phyloP scores from a whole-genome alignment of 495 filamentous ascomycete genomes.

The Neurospora tetrasperma region DNA sequence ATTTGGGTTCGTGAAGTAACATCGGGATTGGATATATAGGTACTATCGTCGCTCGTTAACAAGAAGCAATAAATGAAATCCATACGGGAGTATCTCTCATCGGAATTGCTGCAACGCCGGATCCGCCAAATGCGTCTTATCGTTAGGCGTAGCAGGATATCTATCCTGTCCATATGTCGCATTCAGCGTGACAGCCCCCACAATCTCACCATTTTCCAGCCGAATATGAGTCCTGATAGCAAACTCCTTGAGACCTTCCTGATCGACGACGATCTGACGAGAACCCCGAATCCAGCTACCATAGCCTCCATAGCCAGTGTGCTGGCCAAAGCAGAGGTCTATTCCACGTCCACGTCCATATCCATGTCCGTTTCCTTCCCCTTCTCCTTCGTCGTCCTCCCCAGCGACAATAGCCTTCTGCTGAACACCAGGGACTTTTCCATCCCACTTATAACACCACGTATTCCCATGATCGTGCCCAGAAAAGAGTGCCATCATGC shows the following conservation, averaged over 20 bases:
- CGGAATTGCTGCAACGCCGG: neutral
- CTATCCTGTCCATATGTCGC: constrained; percentile 53
- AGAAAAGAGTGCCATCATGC: constrained; percentile 52
- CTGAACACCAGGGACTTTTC: constrained; percentile 19
- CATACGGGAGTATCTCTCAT: neutral
- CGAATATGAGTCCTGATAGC: constrained; percentile 54
- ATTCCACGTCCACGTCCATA: constrained; percentile 5
- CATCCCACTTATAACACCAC: constrained; percentile 48
- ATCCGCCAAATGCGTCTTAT: constrained; percentile 16
- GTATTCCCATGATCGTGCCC: constrained; percentile 65
- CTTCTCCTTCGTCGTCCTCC: neutral
- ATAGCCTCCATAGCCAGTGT: constrained; percentile 64
- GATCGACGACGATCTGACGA: constrained; percentile 45
- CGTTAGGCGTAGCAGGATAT: constrained; percentile 38
- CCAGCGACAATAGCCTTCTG: constrained; percentile 11
- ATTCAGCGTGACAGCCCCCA: constrained; percentile 53
- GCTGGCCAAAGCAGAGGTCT: constrained; percentile 58
- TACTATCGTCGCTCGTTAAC: neutral
- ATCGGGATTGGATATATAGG: neutral
- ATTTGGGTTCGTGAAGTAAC: neutral
- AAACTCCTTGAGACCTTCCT: constrained; percentile 24
- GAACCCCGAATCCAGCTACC: constrained; percentile 51
- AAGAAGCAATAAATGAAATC: neutral
- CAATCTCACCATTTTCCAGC: constrained; percentile 48
- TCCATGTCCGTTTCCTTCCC: neutral